Evolutionary conservation across 2,329 filamentous ascomycete genomes (phyloP), one percentile per base, ranked within the genome.

Genomic region (Pseudogymnoascus sp.): DNA sequence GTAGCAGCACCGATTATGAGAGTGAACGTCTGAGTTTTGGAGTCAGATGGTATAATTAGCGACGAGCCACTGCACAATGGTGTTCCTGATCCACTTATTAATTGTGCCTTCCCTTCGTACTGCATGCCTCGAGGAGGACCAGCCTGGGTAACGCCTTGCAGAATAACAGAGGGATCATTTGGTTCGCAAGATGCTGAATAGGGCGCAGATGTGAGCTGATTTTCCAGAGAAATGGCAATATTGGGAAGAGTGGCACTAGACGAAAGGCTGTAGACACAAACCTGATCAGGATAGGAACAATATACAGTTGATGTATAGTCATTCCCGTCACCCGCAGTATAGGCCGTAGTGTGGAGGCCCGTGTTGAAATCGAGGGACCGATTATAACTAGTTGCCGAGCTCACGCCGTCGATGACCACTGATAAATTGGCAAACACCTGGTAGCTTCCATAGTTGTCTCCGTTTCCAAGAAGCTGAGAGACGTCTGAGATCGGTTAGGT

Each of bases 341-440:
- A 77, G 0, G 65, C 67, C 0, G 72, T 75, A 0, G 69, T 72
- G 62, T 77, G 73, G 1, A 81, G 61, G 0, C 79, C 80, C 0
- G 74, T 79, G 2, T 68, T 68, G 3, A 83, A 67, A 63, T 83
- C 77, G 4, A 83, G 72, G 1, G 70, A 72, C 10, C 79, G 68
- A n/a, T 70, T 75, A 62, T 81, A 82, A 2, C 68, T 70, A 3
- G 68, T 68, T 7, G 70, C 68, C 1, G 70, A 63, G 3, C 62
- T 65, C 0, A 77, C 63, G 3, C 71, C 73, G 0, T 72, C 70
- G 2, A 82, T 71, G 0, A 66, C 62, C 0, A 83, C 72, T 0
- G 75, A 77, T 0, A 83, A 62, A 63, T 82, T 82, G 0, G 75
- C 80, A 0, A 81, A 69, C 0, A 80, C 79, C 62, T 75, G 75